These are phyloP conservation scores for Nemania sp. DNA, from an alignment of 2,329 filamentous ascomycete species.

Conservation along the genomic window DNA sequence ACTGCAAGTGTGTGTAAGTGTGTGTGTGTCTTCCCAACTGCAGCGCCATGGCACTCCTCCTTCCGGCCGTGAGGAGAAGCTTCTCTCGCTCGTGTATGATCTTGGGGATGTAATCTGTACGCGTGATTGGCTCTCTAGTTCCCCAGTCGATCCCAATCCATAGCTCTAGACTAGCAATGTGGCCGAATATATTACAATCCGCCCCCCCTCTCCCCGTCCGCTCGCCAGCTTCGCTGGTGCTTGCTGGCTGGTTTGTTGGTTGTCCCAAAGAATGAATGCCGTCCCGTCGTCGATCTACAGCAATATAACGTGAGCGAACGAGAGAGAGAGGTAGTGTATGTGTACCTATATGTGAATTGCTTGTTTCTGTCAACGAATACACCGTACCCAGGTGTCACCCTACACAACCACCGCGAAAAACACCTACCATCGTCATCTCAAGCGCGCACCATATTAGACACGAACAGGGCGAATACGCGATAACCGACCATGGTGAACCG, in stretches of 20 bases:
- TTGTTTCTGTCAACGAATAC: too few relatives aligned
- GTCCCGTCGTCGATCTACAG: too few relatives aligned
- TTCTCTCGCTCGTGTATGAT: slow-evolving; percentile 7
- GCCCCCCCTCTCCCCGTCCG: not conserved
- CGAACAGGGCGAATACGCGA: not conserved
- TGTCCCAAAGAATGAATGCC: slow-evolving; percentile 8
- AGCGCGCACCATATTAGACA: not conserved
- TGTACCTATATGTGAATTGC: too few relatives aligned
- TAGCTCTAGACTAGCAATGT: slow-evolving; percentile 23
- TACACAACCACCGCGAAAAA: too few relatives aligned
- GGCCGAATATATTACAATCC: slow-evolving; percentile 23
- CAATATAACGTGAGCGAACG: too few relatives aligned
- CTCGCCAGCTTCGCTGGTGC: not conserved
- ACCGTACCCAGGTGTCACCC: too few relatives aligned
- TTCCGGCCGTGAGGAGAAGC: slow-evolving; percentile 29
- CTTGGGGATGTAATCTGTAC: slow-evolving; percentile 1
- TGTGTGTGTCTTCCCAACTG: slow-evolving; percentile 5
- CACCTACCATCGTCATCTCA: not conserved
- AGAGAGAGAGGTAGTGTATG: too few relatives aligned
- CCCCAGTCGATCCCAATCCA: not conserved
- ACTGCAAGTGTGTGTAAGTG: not conserved
- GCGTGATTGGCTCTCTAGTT: slow-evolving; percentile 14
- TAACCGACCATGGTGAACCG: slow-evolving; percentile 16
- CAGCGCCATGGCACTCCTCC: slow-evolving; percentile 18
- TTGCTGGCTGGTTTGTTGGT: not conserved